These are phyloP conservation scores for Cercospora brassicicola DNA, from an alignment of 2,329 filamentous ascomycete genomes.

Conservation along the genomic window DNA sequence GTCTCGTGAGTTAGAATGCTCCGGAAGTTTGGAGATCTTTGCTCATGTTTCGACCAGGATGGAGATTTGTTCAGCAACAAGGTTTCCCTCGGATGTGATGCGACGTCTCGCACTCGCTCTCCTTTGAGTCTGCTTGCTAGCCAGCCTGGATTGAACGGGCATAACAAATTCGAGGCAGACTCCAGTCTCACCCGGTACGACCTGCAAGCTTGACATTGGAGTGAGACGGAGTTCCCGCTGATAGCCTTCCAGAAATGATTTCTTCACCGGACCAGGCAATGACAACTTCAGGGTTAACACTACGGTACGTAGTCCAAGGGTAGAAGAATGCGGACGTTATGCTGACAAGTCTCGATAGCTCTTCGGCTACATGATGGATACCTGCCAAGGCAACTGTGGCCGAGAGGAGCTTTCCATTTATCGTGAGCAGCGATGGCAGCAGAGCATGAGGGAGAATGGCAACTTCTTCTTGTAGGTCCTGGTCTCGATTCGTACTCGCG, in stretches of 20 bases:
- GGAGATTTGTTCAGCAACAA: conserved; percentile 37
- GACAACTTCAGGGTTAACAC: conserved; percentile 46
- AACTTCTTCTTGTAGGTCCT: conserved; percentile 44
- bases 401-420: conserved; percentile 34
- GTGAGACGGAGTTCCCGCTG: not conserved
- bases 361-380: conserved; percentile 43
- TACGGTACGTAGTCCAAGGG: conserved; percentile 21
- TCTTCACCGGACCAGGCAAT: conserved; percentile 36
- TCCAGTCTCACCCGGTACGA: conserved; percentile 38
- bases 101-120: conserved; percentile 42
- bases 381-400: conserved; percentile 40
- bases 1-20: conserved; percentile 24
- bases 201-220: not conserved
- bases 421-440: conserved; percentile 44
- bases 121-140: conserved; percentile 34
- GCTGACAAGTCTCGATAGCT: conserved; percentile 22
- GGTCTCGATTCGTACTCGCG: not conserved
- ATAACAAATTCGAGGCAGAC: conserved; percentile 46
- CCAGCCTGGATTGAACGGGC: conserved; percentile 44
- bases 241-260: conserved; percentile 36
- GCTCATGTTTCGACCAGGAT: conserved; percentile 6
- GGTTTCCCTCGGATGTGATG: conserved; percentile 46
- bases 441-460: conserved; percentile 41
- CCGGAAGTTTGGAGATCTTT: not conserved
- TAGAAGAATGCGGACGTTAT: not conserved